phyloP scores from a whole-genome alignment of 192 early-diverging fungal genomes.

The Linnemannia elongata region DNA sequence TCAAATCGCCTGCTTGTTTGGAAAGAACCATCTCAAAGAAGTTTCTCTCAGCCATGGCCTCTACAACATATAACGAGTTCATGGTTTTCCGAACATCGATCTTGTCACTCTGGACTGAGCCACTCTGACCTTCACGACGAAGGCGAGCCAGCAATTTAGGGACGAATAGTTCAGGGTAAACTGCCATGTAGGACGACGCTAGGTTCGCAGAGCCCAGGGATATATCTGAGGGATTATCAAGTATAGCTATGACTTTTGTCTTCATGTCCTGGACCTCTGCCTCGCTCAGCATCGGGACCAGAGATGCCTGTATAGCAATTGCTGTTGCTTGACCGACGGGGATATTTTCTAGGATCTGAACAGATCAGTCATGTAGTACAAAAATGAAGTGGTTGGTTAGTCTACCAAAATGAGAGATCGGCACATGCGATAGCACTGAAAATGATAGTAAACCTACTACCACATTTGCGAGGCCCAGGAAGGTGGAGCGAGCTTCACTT shows the following conservation, averaged over 20 bases:
- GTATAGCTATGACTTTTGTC: neutral
- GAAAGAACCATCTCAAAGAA: conserved; percentile 6
- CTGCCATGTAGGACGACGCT: neutral
- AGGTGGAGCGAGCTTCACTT: neutral
- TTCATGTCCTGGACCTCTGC: conserved; percentile 5
- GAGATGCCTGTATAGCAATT: neutral
- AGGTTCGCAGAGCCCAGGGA: conserved; percentile 3
- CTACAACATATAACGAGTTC: conserved; percentile 12
- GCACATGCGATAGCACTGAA: neutral
- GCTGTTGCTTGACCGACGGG: conserved; percentile 12
- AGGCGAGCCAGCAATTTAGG: conserved; percentile 7
- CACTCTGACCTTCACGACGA: neutral
- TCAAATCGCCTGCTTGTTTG: neutral
- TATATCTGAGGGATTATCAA: conserved; percentile 2
- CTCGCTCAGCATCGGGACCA: neutral
- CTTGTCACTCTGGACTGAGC: neutral
- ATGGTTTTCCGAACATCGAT: neutral
- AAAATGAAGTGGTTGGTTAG: no score
- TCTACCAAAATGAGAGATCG: neutral
- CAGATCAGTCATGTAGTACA: neutral
- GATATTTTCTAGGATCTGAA: neutral
- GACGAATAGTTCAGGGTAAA: neutral
- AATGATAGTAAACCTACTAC: neutral
- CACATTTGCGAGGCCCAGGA: neutral
- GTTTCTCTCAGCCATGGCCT: neutral